Conservation (phyloP, 2,329 filamentous ascomycete species). For the Onygenales sp. region DNA sequence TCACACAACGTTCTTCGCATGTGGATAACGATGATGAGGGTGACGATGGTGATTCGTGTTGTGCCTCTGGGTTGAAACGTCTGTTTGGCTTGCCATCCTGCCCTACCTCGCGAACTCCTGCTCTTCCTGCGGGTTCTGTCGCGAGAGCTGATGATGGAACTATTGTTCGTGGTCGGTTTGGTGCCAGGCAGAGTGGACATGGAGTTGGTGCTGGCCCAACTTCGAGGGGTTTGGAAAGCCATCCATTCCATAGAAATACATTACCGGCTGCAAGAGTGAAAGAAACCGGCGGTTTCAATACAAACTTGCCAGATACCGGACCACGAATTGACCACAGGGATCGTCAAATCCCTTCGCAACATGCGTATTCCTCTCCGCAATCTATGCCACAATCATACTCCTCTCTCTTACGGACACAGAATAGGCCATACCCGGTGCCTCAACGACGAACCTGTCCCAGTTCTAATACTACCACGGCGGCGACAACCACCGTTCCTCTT, state of each 20-base stretch:
- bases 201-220: constrained; percentile 19
- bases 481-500: constrained; percentile 3
- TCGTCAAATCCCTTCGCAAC: not conserved
- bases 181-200: constrained; percentile 31
- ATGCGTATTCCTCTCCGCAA: not conserved
- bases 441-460: constrained; percentile 4
- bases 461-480: not conserved
- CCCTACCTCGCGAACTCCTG: constrained; percentile 4
- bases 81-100: constrained; percentile 21
- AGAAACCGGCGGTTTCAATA: not conserved
- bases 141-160: constrained; percentile 33
- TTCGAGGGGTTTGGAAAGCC: constrained; percentile 19
- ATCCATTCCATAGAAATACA: constrained; percentile 25
- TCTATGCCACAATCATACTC: not conserved
- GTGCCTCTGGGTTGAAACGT: constrained; percentile 13
- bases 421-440: constrained; percentile 3
- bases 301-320: not conserved
- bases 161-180: constrained; percentile 30
- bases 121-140: constrained; percentile 17
- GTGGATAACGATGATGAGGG: constrained; percentile 2
- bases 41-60: constrained; percentile 5
- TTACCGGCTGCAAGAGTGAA: constrained; percentile 16
- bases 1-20: not conserved
- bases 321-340: not conserved
- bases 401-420: not conserved